Evolutionary conservation across 1,284 basidiomycete genomes (phyloP), one percentile per base, ranked within the genome.

Genomic region (Anthracocystis walkeri): DNA sequence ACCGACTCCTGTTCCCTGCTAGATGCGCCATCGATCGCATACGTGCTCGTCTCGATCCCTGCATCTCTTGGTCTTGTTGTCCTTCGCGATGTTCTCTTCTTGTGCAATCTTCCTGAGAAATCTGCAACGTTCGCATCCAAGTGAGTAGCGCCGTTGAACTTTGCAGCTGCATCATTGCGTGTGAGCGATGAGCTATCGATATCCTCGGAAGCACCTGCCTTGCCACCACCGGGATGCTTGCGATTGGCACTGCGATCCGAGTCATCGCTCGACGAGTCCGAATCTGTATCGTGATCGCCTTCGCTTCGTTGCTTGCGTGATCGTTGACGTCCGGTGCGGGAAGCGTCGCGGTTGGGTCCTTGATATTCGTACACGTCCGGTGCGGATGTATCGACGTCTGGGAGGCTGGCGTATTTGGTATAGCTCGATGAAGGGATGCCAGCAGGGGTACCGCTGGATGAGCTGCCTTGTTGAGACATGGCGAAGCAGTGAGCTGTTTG

Each of bases 351-450:
- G 4, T 18, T 46, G 27, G 56, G 38, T 12, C 31, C 56, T 44
- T 58, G 41, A 23, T 60, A 65, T 38, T 74, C 71, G 58, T 65
- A 74, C n/a, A 74, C 71, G 58, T 74, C 71, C 1, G 71, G 71
- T n/a, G 65, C 65, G 1, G 60, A 64, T 25, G 58, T 62, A 40
- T 74, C 71, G 48, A 74, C 63, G 61, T 74, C 71, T 0, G 71
- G 71, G 7, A 74, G 71, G 52, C 58, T 74, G 58, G 71, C 61
- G 49, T 74, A 74, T 50, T 74, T 74, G 48, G 62, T 61, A 14
- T 70, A 65, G 54, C 49, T 65, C 20, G 53, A 35, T 2, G 49
- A 18, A 29, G 58, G 48, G 6, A 46, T 25, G 7, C 29, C 45
- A 2, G 51, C 38, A 1, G 48, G 46, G 2, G 53, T 10, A 33